Evolutionary conservation across 495 filamentous ascomycete species (phyloP).

Genomic region (Parmelia sp.): DNA sequence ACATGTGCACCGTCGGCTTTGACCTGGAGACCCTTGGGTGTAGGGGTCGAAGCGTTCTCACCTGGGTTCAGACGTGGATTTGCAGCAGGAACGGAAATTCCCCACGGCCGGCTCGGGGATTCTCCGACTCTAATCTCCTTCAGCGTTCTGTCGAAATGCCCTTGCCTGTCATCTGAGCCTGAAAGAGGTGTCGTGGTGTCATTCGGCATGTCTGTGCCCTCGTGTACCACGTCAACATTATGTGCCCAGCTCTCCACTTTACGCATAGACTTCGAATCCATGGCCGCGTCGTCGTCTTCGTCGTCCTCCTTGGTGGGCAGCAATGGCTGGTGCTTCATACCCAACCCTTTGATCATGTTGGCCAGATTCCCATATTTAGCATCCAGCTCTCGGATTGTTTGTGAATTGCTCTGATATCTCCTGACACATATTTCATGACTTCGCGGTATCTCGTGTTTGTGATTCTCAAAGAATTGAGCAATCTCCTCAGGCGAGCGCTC

Average conservation of each 20-base stretch:
- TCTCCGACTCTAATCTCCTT: slow-evolving; percentile 82
- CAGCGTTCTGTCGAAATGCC: slow-evolving; percentile 70
- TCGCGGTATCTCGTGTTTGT: slow-evolving; percentile 86
- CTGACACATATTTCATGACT: slow-evolving; percentile 87
- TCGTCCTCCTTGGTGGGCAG: slow-evolving; percentile 56
- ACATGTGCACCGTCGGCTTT: not conserved
- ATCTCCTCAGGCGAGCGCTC: slow-evolving; percentile 88
- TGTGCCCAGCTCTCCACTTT: slow-evolving; percentile 78
- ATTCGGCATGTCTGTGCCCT: slow-evolving; percentile 18
- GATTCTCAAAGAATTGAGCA: slow-evolving; percentile 78
- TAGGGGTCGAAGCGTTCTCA: slow-evolving; percentile 1
- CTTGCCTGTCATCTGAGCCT: slow-evolving; percentile 35
- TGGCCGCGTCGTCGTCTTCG: slow-evolving; percentile 38
- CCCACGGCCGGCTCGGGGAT: slow-evolving; percentile 85
- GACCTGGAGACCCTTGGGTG: slow-evolving; percentile 25
- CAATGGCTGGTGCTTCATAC: slow-evolving; percentile 74
- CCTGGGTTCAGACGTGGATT: slow-evolving; percentile 21
- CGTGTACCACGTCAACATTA: slow-evolving; percentile 33
- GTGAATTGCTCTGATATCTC: slow-evolving; percentile 75
- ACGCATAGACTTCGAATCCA: slow-evolving; percentile 47
- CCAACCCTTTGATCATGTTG: slow-evolving; percentile 83
- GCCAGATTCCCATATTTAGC: slow-evolving; percentile 85
- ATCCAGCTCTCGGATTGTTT: slow-evolving; percentile 75
- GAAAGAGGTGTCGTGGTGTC: slow-evolving; percentile 37
- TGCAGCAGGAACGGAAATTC: slow-evolving; percentile 65